Conservation (phyloP, 2,329 filamentous ascomycete genomes). For the Alternaria alternata region DNA sequence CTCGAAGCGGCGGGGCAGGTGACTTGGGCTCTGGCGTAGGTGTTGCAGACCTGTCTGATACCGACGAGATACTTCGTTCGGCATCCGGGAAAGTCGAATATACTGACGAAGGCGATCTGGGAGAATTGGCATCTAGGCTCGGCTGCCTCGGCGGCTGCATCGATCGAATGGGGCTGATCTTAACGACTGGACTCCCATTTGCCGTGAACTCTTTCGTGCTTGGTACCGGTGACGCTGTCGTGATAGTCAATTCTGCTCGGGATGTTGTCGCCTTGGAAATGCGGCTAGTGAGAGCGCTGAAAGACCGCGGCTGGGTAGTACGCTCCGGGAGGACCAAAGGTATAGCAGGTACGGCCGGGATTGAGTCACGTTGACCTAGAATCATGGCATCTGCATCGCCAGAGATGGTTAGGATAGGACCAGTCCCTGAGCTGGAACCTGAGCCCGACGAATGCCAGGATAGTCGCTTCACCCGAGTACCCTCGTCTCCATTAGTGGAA, state of each 20-base stretch:
- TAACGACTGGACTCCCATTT: constrained; percentile 3
- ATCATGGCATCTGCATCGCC: constrained; percentile 38
- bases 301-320: constrained; percentile 9
- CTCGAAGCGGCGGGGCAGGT: background rate
- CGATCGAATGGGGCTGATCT: constrained; percentile 31
- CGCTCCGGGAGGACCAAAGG: constrained; percentile 2
- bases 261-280: constrained; percentile 19
- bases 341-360: constrained; percentile 20
- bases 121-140: constrained; percentile 5
- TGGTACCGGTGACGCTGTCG: constrained; percentile 18
- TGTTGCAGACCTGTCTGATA: background rate
- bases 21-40: background rate
- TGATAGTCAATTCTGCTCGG: constrained; percentile 8
- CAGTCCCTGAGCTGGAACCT: constrained; percentile 18
- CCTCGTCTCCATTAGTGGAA: constrained; percentile 15
- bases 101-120: background rate
- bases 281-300: constrained; percentile 18
- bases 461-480: constrained; percentile 30
- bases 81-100: background rate
- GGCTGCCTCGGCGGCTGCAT: constrained; percentile 32
- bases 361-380: constrained; percentile 15
- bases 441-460: constrained; percentile 25
- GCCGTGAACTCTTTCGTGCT: constrained; percentile 4
- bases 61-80: background rate
- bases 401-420: constrained; percentile 32